Percentiles rank a stretch among this genome's conserved stretches.
Evolutionary conservation across 108 stramenopile species (phyloP).

Genomic region (Ochromonas danica): DNA sequence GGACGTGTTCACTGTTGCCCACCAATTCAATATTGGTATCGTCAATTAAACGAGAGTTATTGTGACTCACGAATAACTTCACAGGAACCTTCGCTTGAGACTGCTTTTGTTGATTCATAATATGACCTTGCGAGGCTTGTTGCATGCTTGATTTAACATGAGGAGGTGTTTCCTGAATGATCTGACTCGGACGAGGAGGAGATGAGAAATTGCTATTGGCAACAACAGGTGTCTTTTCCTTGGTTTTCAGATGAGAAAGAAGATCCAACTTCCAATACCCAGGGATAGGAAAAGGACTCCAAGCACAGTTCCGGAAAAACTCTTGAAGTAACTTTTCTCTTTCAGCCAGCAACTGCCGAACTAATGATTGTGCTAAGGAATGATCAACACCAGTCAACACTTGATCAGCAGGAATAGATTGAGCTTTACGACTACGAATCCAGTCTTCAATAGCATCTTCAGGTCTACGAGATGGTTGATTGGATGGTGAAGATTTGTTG

Average conservation of each 20-base stretch:
- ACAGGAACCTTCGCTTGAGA: not conserved
- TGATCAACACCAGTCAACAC: not conserved
- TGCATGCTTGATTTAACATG: too few species aligned
- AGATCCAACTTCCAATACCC: slow-evolving; percentile 9
- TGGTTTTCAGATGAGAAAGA: too few species aligned
- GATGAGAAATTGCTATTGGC: too few species aligned
- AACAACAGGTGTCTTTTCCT: too few species aligned
- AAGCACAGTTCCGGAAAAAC: not conserved
- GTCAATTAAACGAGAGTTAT: not conserved
- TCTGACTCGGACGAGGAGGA: too few species aligned
- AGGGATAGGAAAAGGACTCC: not conserved
- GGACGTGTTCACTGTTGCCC: too few species aligned
- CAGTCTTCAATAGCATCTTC: not conserved
- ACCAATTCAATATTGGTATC: too few species aligned
- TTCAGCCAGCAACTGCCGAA: not conserved
- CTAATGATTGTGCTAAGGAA: not conserved
- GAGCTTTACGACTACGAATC: too few species aligned
- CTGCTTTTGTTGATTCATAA: too few species aligned
- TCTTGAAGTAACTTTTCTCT: not conserved
- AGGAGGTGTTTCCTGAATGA: too few species aligned
- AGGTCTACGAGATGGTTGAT: not conserved
- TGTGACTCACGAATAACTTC: not conserved
- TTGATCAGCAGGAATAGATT: too few species aligned
- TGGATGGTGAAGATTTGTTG: not conserved
- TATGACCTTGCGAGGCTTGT: too few species aligned